Evolutionary conservation across 106 monocot genomes (phyloP).

Genomic region (Dioscorea dumetorum): DNA sequence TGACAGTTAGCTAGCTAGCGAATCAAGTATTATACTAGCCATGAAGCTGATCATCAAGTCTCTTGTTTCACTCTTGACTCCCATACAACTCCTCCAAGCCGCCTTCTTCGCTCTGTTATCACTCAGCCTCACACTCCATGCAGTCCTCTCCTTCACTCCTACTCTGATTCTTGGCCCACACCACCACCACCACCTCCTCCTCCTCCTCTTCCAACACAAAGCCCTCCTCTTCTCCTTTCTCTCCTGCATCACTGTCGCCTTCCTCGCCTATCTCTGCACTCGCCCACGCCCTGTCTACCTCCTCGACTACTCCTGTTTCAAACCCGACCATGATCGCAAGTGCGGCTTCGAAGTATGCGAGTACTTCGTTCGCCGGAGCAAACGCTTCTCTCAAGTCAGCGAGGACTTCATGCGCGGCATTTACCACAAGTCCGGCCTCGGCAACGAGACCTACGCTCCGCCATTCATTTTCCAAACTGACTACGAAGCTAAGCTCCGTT

Average conservation of each 20-base stretch:
- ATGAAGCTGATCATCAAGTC: neutral
- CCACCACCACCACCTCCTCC: no score
- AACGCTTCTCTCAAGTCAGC: constrained; percentile 24
- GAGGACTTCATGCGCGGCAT: constrained; percentile 64
- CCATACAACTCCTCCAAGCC: constrained; percentile 23
- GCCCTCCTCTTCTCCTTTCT: constrained; percentile 4
- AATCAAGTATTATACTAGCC: no score
- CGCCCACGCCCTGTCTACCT: constrained; percentile 44
- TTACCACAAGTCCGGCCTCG: constrained; percentile 67
- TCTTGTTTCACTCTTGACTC: neutral
- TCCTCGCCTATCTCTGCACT: constrained; percentile 10
- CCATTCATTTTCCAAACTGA: constrained; percentile 46
- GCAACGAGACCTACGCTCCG: constrained; percentile 63
- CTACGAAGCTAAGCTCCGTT: constrained; percentile 21
- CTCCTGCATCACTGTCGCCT: constrained; percentile 14
- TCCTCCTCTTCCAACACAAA: constrained; percentile 11
- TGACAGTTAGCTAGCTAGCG: no score
- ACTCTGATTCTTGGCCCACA: neutral
- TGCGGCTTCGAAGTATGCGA: constrained; percentile 36
- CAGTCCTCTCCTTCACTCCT: constrained; percentile 13
- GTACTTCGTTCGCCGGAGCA: constrained; percentile 40
- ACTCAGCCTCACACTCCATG: constrained; percentile 27
- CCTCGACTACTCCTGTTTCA: constrained; percentile 61
- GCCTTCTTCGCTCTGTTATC: constrained; percentile 27
- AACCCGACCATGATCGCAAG: constrained; percentile 35